Evolutionary conservation across 345 rosid genomes (phyloP).

Genomic region (Turnera subulata): DNA sequence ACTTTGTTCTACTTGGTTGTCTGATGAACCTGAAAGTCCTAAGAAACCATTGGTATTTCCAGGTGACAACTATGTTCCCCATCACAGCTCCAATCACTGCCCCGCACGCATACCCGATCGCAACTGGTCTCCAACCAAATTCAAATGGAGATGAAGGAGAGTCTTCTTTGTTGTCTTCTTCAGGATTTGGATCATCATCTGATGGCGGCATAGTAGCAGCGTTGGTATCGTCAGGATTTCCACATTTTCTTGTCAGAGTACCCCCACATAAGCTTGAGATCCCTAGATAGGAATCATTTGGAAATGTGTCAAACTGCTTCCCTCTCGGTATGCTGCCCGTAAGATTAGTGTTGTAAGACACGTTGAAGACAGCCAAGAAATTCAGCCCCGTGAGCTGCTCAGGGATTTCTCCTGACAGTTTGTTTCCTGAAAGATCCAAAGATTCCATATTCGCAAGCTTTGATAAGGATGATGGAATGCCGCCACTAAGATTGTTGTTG

Average conservation of each 20-base stretch:
- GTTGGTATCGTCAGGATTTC: neutral
- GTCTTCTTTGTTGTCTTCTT: too few relatives aligned
- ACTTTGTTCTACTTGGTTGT: too few relatives aligned
- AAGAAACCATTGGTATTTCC: too few relatives aligned
- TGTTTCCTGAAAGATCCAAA: slow-evolving; percentile 1
- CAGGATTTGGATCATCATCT: too few relatives aligned
- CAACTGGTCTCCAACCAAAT: too few relatives aligned
- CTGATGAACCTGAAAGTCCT: too few relatives aligned
- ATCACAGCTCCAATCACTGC: too few relatives aligned
- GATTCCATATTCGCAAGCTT: neutral
- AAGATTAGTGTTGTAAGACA: neutral
- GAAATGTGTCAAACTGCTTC: neutral
- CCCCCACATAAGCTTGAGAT: neutral
- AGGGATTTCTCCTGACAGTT: neutral
- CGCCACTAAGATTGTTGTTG: slow-evolving; percentile 22
- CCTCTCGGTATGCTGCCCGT: neutral
- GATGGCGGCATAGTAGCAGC: too few relatives aligned
- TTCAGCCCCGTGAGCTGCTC: neutral
- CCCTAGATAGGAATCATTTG: neutral
- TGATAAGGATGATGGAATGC: slow-evolving; percentile 5
- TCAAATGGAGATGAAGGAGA: too few relatives aligned
- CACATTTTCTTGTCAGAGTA: neutral
- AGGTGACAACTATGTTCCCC: too few relatives aligned
- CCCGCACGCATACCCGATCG: too few relatives aligned
- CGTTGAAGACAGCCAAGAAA: neutral